phyloP scores from a whole-genome alignment of 352 stramenopile species.

The Globisporangium acanthophoron region DNA sequence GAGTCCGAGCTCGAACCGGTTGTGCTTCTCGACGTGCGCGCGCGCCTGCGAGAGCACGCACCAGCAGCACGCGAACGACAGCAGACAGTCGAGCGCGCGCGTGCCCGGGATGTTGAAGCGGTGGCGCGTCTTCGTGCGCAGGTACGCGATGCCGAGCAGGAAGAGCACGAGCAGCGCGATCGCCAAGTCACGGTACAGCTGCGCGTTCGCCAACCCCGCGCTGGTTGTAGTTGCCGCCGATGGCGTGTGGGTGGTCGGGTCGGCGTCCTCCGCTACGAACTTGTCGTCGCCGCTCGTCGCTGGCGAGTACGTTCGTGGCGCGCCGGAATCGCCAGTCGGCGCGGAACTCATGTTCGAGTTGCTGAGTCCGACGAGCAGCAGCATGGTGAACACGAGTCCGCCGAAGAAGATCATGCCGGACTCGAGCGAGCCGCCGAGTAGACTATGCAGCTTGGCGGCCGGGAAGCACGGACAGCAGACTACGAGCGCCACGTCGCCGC shows the following conservation, averaged over 20 bases:
- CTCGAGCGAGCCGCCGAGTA: slow-evolving; percentile 31
- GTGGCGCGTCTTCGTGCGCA: slow-evolving; percentile 34
- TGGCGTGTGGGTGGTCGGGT: neutral
- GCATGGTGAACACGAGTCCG: slow-evolving; percentile 25
- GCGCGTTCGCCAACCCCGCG: neutral
- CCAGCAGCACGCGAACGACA: slow-evolving; percentile 40
- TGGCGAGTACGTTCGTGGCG: neutral
- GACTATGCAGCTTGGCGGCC: slow-evolving; percentile 30
- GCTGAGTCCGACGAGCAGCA: slow-evolving; percentile 29
- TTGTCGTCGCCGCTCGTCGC: neutral
- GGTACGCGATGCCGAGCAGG: slow-evolving; percentile 31
- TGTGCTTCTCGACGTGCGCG: slow-evolving; percentile 23
- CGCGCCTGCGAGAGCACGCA: slow-evolving; percentile 51
- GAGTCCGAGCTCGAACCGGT: slow-evolving; percentile 14
- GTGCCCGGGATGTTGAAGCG: slow-evolving; percentile 38
- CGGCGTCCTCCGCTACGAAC: slow-evolving; percentile 1
- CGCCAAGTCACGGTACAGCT: slow-evolving; percentile 12
- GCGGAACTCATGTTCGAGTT: slow-evolving; percentile 10
- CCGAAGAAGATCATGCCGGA: slow-evolving; percentile 39
- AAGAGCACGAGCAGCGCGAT: slow-evolving; percentile 24
- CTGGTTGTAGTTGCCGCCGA: too few relatives aligned
- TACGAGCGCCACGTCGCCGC: slow-evolving; percentile 5
- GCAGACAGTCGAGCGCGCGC: slow-evolving; percentile 23
- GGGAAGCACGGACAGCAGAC: slow-evolving; percentile 39
- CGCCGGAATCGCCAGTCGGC: neutral